Evolutionary conservation across 352 stramenopile genomes (phyloP), one percentile per base, ranked within the genome.

Genomic region (Globisporangium ultimum): DNA sequence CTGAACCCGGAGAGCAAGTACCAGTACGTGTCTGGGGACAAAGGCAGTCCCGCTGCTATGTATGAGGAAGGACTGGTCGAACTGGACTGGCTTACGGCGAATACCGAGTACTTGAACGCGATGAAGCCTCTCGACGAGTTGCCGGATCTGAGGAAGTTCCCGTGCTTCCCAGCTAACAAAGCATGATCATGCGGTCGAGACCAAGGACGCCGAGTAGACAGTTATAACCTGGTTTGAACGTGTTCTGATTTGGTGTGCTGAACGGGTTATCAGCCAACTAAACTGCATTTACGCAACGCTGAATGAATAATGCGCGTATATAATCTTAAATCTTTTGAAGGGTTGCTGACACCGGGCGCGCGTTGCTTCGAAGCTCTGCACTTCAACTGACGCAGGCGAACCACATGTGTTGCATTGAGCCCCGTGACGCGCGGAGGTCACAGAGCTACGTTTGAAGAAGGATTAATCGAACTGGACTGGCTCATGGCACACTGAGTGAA

Each of bases 1-100:
- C 47, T 88, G 24, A 88, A 88, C 53, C 78, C 78, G 3, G 78
- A 88, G 58, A 80, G 63, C 53, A 73, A 70, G 40, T 88, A 86
- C 64, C 71, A 86, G 48, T 88, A 69, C 64, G 79, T 80, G 48
- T 68, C 73, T 1, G 70, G 64, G 2, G 71, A 80, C 52, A 79
- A 61, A 13, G 58, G 51, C 20, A 64, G 68, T 10, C 58, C 43
- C 1, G 24, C 24, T 0, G n/a, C 45, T 1, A 71, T 61, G 6
- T 82, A 70, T 47, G 77, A 68, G 0, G 77, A 87, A 28, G 77
- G 77, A 5, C 59, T 87, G 48, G 56, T 87, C 13, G 53, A 71
- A 12, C 59, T 70, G 38, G 72, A 84, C 63, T 87, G 76, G 76
- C 61, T 87, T 15, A 75, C 72, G 1, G 70, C 70, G 32, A 84